These are phyloP conservation scores for Luvunga scandens DNA, from an alignment of 345 rosid species.

Conservation along the genomic window DNA sequence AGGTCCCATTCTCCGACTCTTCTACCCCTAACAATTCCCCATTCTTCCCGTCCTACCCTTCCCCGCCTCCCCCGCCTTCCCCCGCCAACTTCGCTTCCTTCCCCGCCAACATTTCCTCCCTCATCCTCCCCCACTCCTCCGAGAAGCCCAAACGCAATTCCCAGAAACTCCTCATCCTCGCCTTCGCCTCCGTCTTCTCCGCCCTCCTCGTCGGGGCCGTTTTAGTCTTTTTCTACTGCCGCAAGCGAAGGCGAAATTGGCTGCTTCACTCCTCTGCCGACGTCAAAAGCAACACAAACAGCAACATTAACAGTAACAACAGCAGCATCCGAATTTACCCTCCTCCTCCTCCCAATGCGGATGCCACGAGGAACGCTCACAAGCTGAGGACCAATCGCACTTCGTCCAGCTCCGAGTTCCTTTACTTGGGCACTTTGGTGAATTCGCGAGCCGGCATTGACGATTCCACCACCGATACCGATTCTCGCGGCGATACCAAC, in stretches of 20 bases:
- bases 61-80: constrained; percentile 77
- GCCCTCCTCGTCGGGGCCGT: constrained; percentile 38
- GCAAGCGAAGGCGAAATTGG: constrained; percentile 30
- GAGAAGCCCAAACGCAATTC: constrained; percentile 41
- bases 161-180: constrained; percentile 44
- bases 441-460: constrained; percentile 40
- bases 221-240: constrained; percentile 42
- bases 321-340: neutral
- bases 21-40: constrained; percentile 54
- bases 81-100: constrained; percentile 72
- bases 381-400: constrained; percentile 43
- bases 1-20: constrained; percentile 50
- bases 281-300: constrained; percentile 22
- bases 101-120: constrained; percentile 91
- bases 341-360: constrained; percentile 14
- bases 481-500: constrained; percentile 12
- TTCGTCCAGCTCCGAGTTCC: constrained; percentile 74
- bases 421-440: constrained; percentile 71
- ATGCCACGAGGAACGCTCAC: constrained; percentile 5
- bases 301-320: constrained; percentile 12
- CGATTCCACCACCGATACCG: constrained; percentile 13
- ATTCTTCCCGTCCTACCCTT: constrained; percentile 71
- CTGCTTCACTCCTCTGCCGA: constrained; percentile 12
- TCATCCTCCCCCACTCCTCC: constrained; percentile 65
- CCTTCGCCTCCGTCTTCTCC: constrained; percentile 49